Percentiles rank a stretch among this genome's conserved stretches.
phyloP scores from a whole-genome alignment of 2,329 filamentous ascomycete species.

The Hirsutella minnesotensis region DNA sequence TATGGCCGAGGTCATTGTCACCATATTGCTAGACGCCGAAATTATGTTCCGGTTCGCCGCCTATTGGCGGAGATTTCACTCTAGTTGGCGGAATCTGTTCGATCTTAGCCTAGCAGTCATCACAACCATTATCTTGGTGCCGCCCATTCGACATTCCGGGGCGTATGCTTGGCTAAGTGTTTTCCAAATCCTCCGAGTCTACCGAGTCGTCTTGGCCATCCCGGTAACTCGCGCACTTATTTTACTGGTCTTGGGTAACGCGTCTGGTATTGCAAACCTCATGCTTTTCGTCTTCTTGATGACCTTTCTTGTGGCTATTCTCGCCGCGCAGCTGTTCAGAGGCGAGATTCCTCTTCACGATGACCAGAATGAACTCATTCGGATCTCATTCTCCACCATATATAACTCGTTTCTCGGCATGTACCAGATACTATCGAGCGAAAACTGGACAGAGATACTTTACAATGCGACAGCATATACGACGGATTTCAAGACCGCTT shows the following conservation, averaged over 20 bases:
- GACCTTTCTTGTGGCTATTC: slow-evolving; percentile 86
- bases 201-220: slow-evolving; percentile 82
- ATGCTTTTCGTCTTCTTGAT: slow-evolving; percentile 95
- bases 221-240: slow-evolving; percentile 82
- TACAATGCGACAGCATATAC: slow-evolving; percentile 70
- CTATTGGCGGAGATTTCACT: slow-evolving; percentile 74
- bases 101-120: slow-evolving; percentile 71
- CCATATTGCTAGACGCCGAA: slow-evolving; percentile 66
- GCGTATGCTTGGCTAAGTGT: slow-evolving; percentile 81
- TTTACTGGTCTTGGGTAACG: slow-evolving; percentile 77
- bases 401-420: slow-evolving; percentile 95
- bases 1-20: slow-evolving; percentile 62
- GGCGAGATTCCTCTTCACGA: slow-evolving; percentile 61
- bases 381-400: slow-evolving; percentile 75
- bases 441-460: slow-evolving; percentile 86
- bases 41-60: slow-evolving; percentile 67
- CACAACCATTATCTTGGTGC: slow-evolving; percentile 77
- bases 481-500: slow-evolving; percentile 56
- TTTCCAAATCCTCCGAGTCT: slow-evolving; percentile 87
- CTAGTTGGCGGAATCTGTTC: slow-evolving; percentile 61
- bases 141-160: slow-evolving; percentile 60
- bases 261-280: slow-evolving; percentile 81
- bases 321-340: slow-evolving; percentile 85
- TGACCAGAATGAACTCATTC: slow-evolving; percentile 44
- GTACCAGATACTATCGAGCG: slow-evolving; percentile 93